Evolutionary conservation across 1,139 yeast species (phyloP).

Genomic region (Yamadazyma atlantica): DNA sequence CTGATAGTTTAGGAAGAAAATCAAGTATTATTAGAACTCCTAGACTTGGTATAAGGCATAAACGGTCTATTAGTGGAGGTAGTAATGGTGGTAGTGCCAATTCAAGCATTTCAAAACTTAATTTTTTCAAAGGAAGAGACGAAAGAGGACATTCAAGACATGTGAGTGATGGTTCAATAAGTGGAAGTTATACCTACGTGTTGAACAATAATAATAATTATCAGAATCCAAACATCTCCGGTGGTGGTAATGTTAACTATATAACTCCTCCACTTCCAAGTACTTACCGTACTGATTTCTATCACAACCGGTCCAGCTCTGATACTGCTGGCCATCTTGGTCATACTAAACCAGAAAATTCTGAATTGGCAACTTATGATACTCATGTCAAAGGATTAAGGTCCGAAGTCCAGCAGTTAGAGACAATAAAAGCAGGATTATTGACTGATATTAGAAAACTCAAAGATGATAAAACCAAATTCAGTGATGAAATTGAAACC

Average conservation of each 20-base stretch:
- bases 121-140: conserved; percentile 32
- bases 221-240: conserved; percentile 13
- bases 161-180: conserved; percentile 42
- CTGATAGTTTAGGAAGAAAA: conserved; percentile 18
- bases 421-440: conserved; percentile 25
- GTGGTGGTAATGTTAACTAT: conserved; percentile 25
- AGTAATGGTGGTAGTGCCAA: conserved; percentile 15
- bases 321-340: conserved; percentile 24
- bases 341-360: conserved; percentile 1
- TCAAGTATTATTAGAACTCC: conserved; percentile 33
- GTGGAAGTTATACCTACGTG: conserved; percentile 8
- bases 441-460: conserved; percentile 31
- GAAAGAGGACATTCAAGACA: conserved; percentile 36
- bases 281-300: conserved; percentile 13
- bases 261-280: conserved; percentile 48
- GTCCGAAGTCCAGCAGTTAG: conserved; percentile 44
- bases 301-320: conserved; percentile 39
- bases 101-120: conserved; percentile 28
- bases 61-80: conserved; percentile 44
- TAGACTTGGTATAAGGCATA: conserved; percentile 38
- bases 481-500: conserved; percentile 25
- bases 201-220: conserved; percentile 3
- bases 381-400: conserved; percentile 28
- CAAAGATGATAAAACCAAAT: conserved; percentile 26
- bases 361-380: conserved; percentile 27